phyloP scores from a whole-genome alignment of 2,329 filamentous ascomycete genomes.

The Pseudocercospora ulei region DNA sequence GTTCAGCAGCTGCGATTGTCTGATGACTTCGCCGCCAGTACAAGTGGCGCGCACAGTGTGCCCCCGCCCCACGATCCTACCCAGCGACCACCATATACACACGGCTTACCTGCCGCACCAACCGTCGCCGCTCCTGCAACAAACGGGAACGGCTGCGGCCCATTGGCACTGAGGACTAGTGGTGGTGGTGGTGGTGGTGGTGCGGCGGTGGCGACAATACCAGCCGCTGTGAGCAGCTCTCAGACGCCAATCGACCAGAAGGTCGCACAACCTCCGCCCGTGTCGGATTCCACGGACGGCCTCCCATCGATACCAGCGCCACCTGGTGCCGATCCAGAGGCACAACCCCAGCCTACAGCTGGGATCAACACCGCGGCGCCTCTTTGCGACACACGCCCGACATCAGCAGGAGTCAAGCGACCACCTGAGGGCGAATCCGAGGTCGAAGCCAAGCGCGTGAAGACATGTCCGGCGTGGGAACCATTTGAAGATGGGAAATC shows the following conservation, averaged over 20 bases:
- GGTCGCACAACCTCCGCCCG: too few relatives aligned
- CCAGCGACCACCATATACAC: neutral
- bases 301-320: too few relatives aligned
- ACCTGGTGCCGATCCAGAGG: neutral
- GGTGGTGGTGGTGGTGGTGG: too few relatives aligned
- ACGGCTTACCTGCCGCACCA: neutral
- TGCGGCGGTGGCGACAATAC: too few relatives aligned
- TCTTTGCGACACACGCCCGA: neutral
- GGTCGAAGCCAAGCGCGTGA: slow-evolving; percentile 14
- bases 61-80: too few relatives aligned
- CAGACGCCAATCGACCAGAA: too few relatives aligned
- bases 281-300: too few relatives aligned
- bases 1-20: neutral
- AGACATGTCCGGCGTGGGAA: slow-evolving; percentile 1
- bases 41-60: neutral
- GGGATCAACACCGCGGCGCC: neutral
- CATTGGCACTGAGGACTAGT: too few relatives aligned
- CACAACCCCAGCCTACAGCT: neutral
- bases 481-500: neutral
- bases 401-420: slow-evolving; percentile 14
- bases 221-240: too few relatives aligned
- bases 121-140: neutral
- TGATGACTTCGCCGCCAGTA: neutral
- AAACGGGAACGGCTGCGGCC: too few relatives aligned
- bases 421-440: slow-evolving; percentile 9